Conservation (phyloP, 148 eudicot species). For the Silene uniflora region DNA sequence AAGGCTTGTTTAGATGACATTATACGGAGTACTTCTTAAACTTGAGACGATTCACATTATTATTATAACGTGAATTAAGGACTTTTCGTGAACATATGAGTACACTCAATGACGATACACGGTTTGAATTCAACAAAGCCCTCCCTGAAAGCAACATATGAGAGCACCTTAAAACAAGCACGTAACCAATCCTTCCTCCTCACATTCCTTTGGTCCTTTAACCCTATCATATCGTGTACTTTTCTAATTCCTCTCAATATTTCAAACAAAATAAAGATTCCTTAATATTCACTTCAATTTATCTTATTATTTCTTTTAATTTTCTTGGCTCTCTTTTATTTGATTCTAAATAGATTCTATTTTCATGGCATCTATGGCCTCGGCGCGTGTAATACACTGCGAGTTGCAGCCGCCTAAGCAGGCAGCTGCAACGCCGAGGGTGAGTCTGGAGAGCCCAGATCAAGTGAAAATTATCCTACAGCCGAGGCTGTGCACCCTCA, state of each 20-base stretch:
- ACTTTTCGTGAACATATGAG: too few relatives aligned
- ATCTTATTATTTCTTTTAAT: not conserved
- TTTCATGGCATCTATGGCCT: conserved; percentile 26
- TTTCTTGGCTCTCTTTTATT: too few relatives aligned
- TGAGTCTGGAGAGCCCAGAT: conserved; percentile 27
- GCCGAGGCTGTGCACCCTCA: conserved; percentile 67
- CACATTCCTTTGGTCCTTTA: conserved; percentile 16
- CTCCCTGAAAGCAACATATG: conserved; percentile 18
- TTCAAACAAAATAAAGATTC: not conserved
- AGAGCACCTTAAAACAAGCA: conserved; percentile 11
- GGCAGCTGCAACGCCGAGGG: conserved; percentile 26
- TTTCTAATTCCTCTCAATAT: conserved; percentile 15
- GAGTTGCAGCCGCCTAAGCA: conserved; percentile 37
- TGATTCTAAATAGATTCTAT: not conserved
- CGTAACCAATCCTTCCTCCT: conserved; percentile 26
- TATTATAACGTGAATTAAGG: too few relatives aligned
- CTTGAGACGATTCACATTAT: too few relatives aligned
- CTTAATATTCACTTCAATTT: not conserved
- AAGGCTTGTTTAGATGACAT: too few relatives aligned
- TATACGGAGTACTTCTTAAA: too few relatives aligned
- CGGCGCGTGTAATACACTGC: conserved; percentile 39
- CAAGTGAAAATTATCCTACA: conserved; percentile 56
- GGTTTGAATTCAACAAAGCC: not conserved
- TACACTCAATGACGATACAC: too few relatives aligned
- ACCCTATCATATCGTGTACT: conserved; percentile 25